These are phyloP conservation scores for Emiliania huxleyi DNA, from an alignment of 78 protist genomes.

Conservation along the genomic window DNA sequence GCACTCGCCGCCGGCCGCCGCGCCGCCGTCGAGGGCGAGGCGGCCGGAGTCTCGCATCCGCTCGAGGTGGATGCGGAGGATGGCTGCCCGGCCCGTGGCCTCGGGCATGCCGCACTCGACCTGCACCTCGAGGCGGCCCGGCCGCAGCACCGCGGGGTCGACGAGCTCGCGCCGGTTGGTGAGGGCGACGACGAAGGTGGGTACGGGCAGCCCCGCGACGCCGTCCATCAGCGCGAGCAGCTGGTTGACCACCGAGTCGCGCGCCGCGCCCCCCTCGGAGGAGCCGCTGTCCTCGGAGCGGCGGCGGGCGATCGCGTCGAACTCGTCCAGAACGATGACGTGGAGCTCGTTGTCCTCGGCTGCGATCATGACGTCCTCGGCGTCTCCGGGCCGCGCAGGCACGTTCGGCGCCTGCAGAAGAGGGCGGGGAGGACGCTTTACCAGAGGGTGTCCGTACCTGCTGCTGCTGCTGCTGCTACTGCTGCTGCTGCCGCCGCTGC, in stretches of 20 bases:
- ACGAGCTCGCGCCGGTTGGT: slow-evolving; percentile 65
- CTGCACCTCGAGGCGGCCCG: slow-evolving; percentile 87
- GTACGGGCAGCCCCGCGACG: slow-evolving; percentile 77
- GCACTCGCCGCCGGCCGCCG: too few species aligned
- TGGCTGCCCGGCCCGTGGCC: slow-evolving; percentile 46
- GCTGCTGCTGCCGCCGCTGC: too few species aligned
- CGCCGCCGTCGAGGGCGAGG: too few species aligned
- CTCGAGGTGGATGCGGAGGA: slow-evolving; percentile 29
- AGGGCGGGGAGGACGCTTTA: too few species aligned
- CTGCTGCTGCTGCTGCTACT: too few species aligned
- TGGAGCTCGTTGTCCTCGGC: too few species aligned
- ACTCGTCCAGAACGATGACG: slow-evolving; percentile 82
- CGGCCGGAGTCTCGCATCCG: too few species aligned
- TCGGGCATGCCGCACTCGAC: slow-evolving; percentile 66
- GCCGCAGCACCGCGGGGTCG: slow-evolving; percentile 93
- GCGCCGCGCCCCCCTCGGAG: too few species aligned
- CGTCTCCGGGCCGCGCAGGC: too few species aligned
- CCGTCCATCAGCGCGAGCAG: slow-evolving; percentile 89
- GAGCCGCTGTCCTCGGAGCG: slow-evolving; percentile 26
- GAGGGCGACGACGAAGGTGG: slow-evolving; percentile 82
- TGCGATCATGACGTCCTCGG: too few species aligned
- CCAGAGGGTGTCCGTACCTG: too few species aligned
- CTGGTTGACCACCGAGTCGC: slow-evolving; percentile 92
- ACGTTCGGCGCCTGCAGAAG: too few species aligned
- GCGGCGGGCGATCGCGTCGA: slow-evolving; percentile 65